A percentile compares a stretch with the other conserved stretches of the same genome.
phyloP scores from a whole-genome alignment of 768 basidiomycete species.

The Lactifluus subvellereus region DNA sequence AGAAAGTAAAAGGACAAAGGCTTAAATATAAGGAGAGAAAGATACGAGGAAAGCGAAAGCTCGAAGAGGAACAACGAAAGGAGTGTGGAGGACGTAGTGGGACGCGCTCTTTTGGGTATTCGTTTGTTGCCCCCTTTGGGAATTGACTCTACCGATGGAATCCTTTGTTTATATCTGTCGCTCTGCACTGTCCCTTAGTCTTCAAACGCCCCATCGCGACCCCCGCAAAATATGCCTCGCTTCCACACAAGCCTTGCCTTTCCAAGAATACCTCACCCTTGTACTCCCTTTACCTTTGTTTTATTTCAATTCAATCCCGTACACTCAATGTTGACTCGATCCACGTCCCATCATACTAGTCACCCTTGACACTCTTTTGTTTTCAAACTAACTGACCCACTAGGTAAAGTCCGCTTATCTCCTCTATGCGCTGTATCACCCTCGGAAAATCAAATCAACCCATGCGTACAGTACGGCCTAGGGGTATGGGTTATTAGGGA shows the following conservation, averaged over 20 bases:
- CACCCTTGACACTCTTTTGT: not conserved
- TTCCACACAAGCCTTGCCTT: slow-evolving; percentile 18
- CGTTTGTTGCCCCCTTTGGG: slow-evolving; percentile 23
- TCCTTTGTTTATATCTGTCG: slow-evolving; percentile 1
- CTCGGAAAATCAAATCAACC: not conserved
- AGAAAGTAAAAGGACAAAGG: slow-evolving; percentile 3
- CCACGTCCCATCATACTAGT: not conserved
- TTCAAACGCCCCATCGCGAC: not conserved
- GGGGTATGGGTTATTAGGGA: too few species aligned
- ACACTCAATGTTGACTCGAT: not conserved
- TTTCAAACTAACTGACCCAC: not conserved
- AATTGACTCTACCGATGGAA: slow-evolving; percentile 4
- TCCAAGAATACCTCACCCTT: slow-evolving; percentile 10
- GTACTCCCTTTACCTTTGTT: slow-evolving; percentile 8
- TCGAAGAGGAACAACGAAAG: slow-evolving; percentile 22
- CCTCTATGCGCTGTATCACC: not conserved
- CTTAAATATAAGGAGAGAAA: slow-evolving; percentile 23
- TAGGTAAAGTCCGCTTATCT: not conserved
- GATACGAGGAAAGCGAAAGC: slow-evolving; percentile 16
- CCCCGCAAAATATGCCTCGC: not conserved
- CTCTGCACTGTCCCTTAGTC: not conserved
- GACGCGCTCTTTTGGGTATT: slow-evolving; percentile 19
- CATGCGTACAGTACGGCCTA: too few species aligned
- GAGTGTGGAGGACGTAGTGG: not conserved
- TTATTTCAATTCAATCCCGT: not conserved